These are phyloP conservation scores for Candida tetrigidarum DNA, from an alignment of 1,139 yeast species.

Conservation along the genomic window DNA sequence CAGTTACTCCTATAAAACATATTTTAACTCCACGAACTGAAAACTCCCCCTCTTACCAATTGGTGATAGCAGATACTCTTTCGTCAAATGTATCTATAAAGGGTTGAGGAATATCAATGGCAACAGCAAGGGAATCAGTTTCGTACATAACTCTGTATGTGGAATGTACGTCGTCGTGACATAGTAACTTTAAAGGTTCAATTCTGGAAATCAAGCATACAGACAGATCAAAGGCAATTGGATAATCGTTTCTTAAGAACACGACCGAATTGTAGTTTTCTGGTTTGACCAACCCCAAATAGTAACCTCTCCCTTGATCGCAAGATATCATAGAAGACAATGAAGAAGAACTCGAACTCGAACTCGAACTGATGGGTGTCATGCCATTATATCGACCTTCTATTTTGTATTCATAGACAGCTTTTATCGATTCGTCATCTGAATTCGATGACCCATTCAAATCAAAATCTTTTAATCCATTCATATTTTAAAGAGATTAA, in stretches of 20 bases:
- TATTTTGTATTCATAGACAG: neutral
- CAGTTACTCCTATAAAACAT: too few species aligned
- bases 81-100: constrained; percentile 4
- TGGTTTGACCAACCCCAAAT: neutral
- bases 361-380: neutral
- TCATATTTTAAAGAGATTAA: neutral
- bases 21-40: too few species aligned
- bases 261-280: neutral
- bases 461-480: neutral
- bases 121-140: neutral
- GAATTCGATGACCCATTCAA: neutral
- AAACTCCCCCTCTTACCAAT: too few species aligned
- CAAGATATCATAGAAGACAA: neutral
- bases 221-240: neutral
- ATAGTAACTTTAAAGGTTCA: neutral
- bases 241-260: constrained; percentile 4
- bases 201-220: neutral
- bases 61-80: neutral
- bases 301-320: neutral
- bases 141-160: neutral
- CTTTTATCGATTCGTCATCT: neutral
- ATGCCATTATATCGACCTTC: neutral
- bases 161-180: neutral
- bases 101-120: neutral
- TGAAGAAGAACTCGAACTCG: neutral